Evolutionary conservation across 352 stramenopile species (phyloP).

Genomic region (Aphanomyces cochlioides): DNA sequence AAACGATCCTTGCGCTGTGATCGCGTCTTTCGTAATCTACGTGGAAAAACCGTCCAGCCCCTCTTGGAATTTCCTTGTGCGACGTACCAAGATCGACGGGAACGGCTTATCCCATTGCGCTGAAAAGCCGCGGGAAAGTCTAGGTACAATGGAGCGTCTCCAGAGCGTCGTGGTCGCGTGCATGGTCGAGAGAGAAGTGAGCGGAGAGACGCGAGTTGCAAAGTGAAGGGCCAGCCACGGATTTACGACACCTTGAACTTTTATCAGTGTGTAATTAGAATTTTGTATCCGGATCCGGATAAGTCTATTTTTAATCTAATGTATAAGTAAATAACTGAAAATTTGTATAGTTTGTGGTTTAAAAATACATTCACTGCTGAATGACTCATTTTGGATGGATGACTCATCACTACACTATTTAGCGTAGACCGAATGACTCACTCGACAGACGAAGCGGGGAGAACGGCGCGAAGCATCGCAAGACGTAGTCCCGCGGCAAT

Average conservation of each 20-base stretch:
- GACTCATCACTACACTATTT: too few relatives aligned
- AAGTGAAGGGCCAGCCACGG: background rate
- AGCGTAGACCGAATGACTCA: too few relatives aligned
- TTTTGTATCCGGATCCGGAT: constrained; percentile 1
- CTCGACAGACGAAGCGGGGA: too few relatives aligned
- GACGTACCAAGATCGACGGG: constrained; percentile 68
- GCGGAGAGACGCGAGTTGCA: background rate
- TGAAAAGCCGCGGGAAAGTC: constrained; percentile 1
- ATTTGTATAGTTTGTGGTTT: background rate
- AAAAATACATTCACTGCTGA: too few relatives aligned
- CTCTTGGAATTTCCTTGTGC: background rate
- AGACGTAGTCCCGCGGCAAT: too few relatives aligned
- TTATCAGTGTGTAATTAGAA: background rate
- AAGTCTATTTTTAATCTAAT: background rate
- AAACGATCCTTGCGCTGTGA: constrained; percentile 83
- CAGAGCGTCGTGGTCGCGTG: background rate
- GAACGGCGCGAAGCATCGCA: too few relatives aligned
- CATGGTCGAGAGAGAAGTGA: background rate
- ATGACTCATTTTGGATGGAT: too few relatives aligned
- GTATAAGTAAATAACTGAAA: background rate
- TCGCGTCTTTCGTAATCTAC: constrained; percentile 67
- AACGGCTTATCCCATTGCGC: constrained; percentile 65
- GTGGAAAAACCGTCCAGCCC: background rate
- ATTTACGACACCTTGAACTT: constrained; percentile 7
- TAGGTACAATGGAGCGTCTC: background rate